Evolutionary conservation across 495 filamentous ascomycete genomes (phyloP), one percentile per base, ranked within the genome.

Genomic region (Pseudevernia furfuracea): DNA sequence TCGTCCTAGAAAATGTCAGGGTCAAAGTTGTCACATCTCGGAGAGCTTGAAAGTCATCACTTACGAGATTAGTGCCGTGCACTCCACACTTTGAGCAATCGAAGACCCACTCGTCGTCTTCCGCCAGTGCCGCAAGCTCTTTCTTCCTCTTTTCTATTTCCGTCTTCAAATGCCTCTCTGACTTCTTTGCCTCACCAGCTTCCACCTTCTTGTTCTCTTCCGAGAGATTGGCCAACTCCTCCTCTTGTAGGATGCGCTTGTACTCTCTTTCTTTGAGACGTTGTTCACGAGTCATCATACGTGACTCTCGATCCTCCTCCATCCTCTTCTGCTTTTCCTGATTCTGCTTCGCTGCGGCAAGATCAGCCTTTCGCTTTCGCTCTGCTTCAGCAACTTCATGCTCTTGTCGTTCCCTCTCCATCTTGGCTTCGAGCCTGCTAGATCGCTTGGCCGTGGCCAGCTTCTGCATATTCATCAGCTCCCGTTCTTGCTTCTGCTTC

Each of bases 401-500:
- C 32, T 90, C 86, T 61, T 85, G 74, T 67, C 86, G 85, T 66
- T 91, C 90, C 61, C 85, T 88, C 72, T 96, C 89, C 36, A 84
- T 76, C 75, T 91, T 96, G 60, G 82, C 81, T 41, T 91, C 91
- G 58, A 97, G 81, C 58, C 94, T 85, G 67, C 90, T 93, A 1
- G 94, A 97, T 62, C 94, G 80, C 77, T 98, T 98, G 1, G 94
- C 93, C 48, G 88, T 88, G n/a, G 90, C 92, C 66, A 97, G 79
- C 69, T 92, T 89, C 71, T 93, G 84, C 67, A 93, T 71, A 68
- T 85, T 90, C 60, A 89, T 75, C 38, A 95, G 71, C 69, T 96
- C 92, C 71, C 89, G 91, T 73, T 93, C 86, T 65, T 84, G 83
- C 74, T 86, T 85, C 28, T 82, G 74, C 61, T 79, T 82, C 70